phyloP scores from a whole-genome alignment of 169 alveolate genomes.

The Plasmodium gaboni region DNA sequence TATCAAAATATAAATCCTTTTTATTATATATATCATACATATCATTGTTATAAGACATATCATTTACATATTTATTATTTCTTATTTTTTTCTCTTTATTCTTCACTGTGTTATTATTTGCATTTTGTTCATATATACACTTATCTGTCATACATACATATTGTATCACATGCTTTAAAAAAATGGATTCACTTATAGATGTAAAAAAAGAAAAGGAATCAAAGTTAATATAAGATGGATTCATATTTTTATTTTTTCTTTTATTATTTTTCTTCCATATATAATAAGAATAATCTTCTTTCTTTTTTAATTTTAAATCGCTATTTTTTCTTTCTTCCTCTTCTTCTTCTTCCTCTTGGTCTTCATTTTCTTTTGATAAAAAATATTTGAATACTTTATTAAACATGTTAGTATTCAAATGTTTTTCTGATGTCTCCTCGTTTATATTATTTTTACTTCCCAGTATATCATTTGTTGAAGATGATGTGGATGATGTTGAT shows the following conservation, averaged over 20 bases:
- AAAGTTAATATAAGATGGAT: not conserved
- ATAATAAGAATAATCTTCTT: not conserved
- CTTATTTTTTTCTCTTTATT: not conserved
- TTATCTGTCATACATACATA: constrained; percentile 4
- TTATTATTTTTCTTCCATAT: not conserved
- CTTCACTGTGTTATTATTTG: not conserved
- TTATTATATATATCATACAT: not conserved
- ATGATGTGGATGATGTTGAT: no score
- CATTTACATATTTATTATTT: not conserved
- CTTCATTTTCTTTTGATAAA: not conserved
- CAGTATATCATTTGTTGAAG: no score
- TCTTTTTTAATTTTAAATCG: not conserved
- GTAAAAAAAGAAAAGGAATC: constrained; percentile 33
- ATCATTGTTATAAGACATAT: not conserved
- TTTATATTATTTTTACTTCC: no score
- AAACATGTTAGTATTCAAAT: no score
- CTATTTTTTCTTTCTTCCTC: not conserved
- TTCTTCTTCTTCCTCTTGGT: not conserved
- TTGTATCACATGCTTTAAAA: constrained; percentile 8
- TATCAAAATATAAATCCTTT: not conserved
- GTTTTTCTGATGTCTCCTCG: no score
- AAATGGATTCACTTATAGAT: constrained; percentile 30
- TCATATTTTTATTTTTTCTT: not conserved
- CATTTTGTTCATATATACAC: constrained; percentile 14
- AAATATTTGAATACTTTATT: no score